Base-by-base conservation (phyloP, 768 basidiomycete species). In the Gelatoporia subvermispora region DNA sequence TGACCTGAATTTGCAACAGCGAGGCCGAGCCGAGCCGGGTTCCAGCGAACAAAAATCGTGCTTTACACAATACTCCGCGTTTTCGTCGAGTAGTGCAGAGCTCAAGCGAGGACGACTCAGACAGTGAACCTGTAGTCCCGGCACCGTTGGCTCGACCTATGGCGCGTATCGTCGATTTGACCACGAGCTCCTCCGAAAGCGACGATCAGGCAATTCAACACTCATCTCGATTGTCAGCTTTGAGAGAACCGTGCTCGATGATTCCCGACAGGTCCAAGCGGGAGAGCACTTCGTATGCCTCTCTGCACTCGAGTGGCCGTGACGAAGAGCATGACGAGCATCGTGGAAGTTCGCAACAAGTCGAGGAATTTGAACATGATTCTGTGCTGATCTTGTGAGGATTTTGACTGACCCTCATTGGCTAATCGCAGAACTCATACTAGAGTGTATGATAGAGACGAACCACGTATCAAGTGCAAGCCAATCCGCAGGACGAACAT, bases 381-480 rank as follows among this genome's bases (percentile, higher is more conserved):
- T 64, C 68, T 3, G 69, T 77, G 8, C 43, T 58, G 11, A 40
- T 36, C 8, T 42, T 58, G 57, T 58, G 37, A 1, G 57, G 15
- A 16, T 8, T 49, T 22, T 25, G 8, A 13, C 3, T 7, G 8
- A 18, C 7, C 41, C 16, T 38, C 9, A n/a, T 39, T n/a, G 20
- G 18, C 23, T 16, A n/a, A n/a, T n/a, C 5, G 36, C 23, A 20
- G n/a, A 22, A 16, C 42, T 59, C 73, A 20, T 60, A 59, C n/a
- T 37, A 20, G 42, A 41, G 35, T 37, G 22, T 8, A 21, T 50
- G 25, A 22, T 41, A 70, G 70, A 37, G 65, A 83, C 52, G 81
- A 82, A 49, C 77, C 79, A 8, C 74, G 62, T 44, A 67, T 67
- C 42, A 69, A 75, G 13, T 70, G 69, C 23, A 80, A 68, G 55